Evolutionary conservation across 225 moss, liverwort and hornwort species (phyloP).

Genomic region (Straminergon stramineum): DNA sequence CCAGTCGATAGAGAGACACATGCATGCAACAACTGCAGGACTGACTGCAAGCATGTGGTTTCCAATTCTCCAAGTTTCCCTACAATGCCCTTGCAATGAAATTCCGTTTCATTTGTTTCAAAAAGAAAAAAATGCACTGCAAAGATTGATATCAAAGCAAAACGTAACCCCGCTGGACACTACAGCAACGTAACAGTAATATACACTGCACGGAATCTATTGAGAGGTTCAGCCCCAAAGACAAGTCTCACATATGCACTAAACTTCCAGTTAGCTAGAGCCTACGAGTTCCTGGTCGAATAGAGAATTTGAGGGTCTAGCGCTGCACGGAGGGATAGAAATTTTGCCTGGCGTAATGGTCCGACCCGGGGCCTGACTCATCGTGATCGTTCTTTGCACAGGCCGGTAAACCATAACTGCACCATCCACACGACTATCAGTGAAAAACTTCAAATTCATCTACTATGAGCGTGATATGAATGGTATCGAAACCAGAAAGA

Average conservation of each 20-base stretch:
- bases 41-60: neutral
- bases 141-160: neutral
- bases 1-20: neutral
- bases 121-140: neutral
- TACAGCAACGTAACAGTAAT: neutral
- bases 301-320: neutral
- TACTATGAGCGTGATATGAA: neutral
- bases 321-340: neutral
- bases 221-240: neutral
- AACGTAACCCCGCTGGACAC: neutral
- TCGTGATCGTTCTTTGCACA: slow-evolving; percentile 55
- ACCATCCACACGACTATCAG: neutral
- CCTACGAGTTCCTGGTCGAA: neutral
- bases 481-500: neutral
- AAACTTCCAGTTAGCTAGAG: neutral
- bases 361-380: slow-evolving; percentile 48
- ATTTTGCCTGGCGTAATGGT: neutral
- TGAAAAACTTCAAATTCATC: neutral
- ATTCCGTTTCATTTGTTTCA: no score
- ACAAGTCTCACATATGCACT: neutral
- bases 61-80: neutral
- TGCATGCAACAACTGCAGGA: neutral
- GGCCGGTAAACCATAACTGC: slow-evolving; percentile 91
- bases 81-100: neutral
- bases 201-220: neutral